Conservation (phyloP, 2,329 filamentous ascomycete species). For the Berkeleyomyces rouxiae region DNA sequence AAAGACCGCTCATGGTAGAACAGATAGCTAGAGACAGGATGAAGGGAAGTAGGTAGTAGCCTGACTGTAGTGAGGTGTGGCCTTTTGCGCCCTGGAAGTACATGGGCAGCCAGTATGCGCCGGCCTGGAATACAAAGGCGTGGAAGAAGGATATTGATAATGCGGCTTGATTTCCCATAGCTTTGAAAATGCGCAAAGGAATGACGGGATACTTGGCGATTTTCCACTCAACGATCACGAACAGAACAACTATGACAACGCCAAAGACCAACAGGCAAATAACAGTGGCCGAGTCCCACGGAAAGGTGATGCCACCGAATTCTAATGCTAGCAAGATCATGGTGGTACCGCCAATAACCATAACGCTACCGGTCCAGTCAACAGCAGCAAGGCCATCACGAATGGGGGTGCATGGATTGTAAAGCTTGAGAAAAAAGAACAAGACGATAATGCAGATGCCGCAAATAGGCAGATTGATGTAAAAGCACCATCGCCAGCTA, state of each 20-base stretch:
- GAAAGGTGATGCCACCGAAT: constrained; percentile 59
- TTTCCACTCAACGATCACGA: constrained; percentile 56
- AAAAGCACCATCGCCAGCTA: constrained; percentile 56
- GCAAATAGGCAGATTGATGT: constrained; percentile 41
- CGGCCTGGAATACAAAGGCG: constrained; percentile 60
- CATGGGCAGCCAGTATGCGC: constrained; percentile 64
- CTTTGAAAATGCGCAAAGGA: constrained; percentile 53
- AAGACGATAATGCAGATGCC: constrained; percentile 32
- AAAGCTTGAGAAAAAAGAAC: constrained; percentile 48
- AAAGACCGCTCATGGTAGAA: constrained; percentile 39
- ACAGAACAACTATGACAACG: constrained; percentile 42
- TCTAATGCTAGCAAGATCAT: constrained; percentile 80
- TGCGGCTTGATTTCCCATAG: constrained; percentile 46
- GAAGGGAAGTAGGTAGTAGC: constrained; percentile 57
- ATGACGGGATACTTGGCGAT: constrained; percentile 64
- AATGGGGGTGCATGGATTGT: constrained; percentile 49
- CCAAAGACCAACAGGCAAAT: constrained; percentile 68
- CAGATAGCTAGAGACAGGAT: constrained; percentile 49
- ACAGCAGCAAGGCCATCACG: constrained; percentile 45
- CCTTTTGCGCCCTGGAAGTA: constrained; percentile 69
- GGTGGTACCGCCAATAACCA: constrained; percentile 59
- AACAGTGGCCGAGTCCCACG: constrained; percentile 60
- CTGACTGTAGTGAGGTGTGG: constrained; percentile 51
- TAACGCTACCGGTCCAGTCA: constrained; percentile 38
- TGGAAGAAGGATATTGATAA: constrained; percentile 55